These are phyloP conservation scores for Cymbopogon citratus DNA, from an alignment of 176 grass and related monocot genomes.

Conservation along the genomic window DNA sequence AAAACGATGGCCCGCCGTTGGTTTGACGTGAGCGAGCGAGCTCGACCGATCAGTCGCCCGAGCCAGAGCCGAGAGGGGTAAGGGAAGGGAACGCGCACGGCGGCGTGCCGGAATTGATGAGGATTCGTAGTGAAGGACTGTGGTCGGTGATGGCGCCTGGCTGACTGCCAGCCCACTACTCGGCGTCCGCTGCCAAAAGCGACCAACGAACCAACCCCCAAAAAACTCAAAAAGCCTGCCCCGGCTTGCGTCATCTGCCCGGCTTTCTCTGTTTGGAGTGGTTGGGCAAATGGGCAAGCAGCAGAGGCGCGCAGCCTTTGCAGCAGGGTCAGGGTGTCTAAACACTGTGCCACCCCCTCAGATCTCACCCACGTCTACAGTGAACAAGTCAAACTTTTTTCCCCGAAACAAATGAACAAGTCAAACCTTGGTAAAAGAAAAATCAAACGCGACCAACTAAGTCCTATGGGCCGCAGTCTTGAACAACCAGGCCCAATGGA, in stretches of 20 bases:
- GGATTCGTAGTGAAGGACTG: background rate
- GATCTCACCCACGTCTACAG: background rate
- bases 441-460: background rate
- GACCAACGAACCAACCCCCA: slow-evolving; percentile 13
- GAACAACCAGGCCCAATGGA: background rate
- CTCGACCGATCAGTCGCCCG: background rate
- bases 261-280: background rate
- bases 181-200: slow-evolving; percentile 10
- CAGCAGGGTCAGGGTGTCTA: background rate
- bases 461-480: background rate
- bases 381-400: background rate
- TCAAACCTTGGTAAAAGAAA: background rate
- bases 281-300: slow-evolving; percentile 4
- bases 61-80: background rate
- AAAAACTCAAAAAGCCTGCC: background rate
- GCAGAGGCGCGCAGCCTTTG: background rate
- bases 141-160: slow-evolving; percentile 35
- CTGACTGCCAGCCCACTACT: slow-evolving; percentile 5
- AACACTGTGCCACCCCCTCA: background rate
- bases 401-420: background rate
- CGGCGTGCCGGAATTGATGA: background rate
- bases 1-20: background rate
- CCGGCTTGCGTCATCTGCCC: slow-evolving; percentile 18
- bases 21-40: background rate
- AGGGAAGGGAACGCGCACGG: background rate